Evolutionary conservation across 202 grass and related monocot genomes (phyloP).

Genomic region (Zizania palustris): DNA sequence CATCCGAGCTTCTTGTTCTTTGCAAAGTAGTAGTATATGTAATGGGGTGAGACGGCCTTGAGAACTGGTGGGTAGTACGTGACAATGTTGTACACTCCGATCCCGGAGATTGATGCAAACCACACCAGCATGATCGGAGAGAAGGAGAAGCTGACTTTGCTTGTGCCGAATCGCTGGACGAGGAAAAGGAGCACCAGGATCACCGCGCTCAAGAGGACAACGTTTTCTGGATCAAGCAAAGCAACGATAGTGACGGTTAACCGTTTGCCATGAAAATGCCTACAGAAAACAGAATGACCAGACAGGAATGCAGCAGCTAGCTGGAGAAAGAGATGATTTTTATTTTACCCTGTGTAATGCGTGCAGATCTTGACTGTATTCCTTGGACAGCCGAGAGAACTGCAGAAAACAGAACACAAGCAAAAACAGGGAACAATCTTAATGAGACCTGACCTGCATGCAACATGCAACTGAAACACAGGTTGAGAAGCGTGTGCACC

Average conservation of each 20-base stretch:
- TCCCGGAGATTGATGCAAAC: conserved; percentile 41
- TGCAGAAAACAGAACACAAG: neutral
- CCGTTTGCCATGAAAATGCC: neutral
- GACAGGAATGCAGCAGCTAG: neutral
- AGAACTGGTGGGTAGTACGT: conserved; percentile 43
- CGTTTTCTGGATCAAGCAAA: conserved; percentile 34
- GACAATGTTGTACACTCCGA: conserved; percentile 50
- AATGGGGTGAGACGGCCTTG: conserved; percentile 44
- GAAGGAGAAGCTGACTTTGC: conserved; percentile 55
- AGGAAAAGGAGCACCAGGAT: conserved; percentile 57
- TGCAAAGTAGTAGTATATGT: conserved; percentile 52
- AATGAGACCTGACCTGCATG: neutral
- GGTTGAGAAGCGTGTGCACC: conserved; percentile 5
- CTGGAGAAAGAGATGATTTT: neutral
- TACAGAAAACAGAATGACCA: neutral
- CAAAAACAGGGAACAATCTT: neutral
- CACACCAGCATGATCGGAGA: conserved; percentile 57
- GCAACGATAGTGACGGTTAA: neutral
- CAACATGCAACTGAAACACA: neutral
- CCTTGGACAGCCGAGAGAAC: conserved; percentile 64
- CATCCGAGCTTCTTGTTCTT: conserved; percentile 38
- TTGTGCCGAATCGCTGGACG: conserved; percentile 49
- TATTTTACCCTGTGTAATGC: conserved; percentile 47
- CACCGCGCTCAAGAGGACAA: conserved; percentile 43
- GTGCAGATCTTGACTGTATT: conserved; percentile 53